Percentiles rank a stretch among this genome's conserved stretches.
Evolutionary conservation across 2,329 filamentous ascomycete genomes (phyloP).

Genomic region (Mycosphaerella arachidis): DNA sequence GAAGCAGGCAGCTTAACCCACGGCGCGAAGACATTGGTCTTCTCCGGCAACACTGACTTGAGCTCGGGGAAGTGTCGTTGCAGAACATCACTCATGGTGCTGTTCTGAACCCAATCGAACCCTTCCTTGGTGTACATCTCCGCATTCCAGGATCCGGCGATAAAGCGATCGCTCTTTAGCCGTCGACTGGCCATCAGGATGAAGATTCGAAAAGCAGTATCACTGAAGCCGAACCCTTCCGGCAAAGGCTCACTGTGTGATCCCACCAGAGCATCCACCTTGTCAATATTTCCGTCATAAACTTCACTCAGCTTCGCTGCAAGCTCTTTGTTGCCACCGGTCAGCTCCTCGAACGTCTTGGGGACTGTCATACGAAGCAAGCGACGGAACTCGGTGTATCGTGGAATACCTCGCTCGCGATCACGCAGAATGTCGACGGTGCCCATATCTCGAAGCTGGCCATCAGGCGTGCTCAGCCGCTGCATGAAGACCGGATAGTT

Average conservation of each 20-base stretch:
- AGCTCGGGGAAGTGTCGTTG: slow-evolving; percentile 43
- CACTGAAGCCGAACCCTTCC: slow-evolving; percentile 46
- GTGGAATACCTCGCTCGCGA: slow-evolving; percentile 45
- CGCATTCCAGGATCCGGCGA: slow-evolving; percentile 40
- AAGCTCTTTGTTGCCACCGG: slow-evolving; percentile 37
- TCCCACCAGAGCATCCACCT: slow-evolving; percentile 42
- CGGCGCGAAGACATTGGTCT: slow-evolving; percentile 35
- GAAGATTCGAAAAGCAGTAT: slow-evolving; percentile 46
- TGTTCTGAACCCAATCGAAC: slow-evolving; percentile 42
- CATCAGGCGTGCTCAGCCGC: slow-evolving; percentile 40
- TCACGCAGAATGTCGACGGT: slow-evolving; percentile 47
- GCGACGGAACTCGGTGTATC: slow-evolving; percentile 45
- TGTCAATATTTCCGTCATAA: slow-evolving; percentile 41
- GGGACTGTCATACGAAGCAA: slow-evolving; percentile 39
- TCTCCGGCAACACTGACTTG: slow-evolving; percentile 28
- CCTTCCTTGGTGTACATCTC: slow-evolving; percentile 41
- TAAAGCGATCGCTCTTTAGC: slow-evolving; percentile 45
- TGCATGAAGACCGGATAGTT: slow-evolving; percentile 42
- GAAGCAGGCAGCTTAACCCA: slow-evolving; percentile 20
- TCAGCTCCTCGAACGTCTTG: slow-evolving; percentile 39
- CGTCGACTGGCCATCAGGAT: slow-evolving; percentile 44
- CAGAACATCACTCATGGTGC: slow-evolving; percentile 43
- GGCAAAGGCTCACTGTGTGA: slow-evolving; percentile 42
- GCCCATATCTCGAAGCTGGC: slow-evolving; percentile 40
- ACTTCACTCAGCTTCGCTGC: slow-evolving; percentile 37